Evolutionary conservation across 2,329 filamentous ascomycete species (phyloP).

Genomic region (Exophiala sideris): DNA sequence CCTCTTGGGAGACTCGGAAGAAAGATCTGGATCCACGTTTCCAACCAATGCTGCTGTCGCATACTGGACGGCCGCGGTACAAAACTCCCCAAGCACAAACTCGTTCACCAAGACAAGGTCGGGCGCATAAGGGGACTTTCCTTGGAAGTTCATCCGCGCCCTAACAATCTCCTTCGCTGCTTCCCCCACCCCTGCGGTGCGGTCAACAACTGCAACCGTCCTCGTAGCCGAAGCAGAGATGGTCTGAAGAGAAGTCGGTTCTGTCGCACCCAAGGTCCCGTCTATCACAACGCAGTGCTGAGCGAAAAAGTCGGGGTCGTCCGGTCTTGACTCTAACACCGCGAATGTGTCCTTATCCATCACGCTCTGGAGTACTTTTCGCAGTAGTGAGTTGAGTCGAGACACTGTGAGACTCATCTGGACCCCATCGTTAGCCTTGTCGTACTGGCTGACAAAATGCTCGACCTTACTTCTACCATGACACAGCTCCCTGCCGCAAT

Average conservation of each 20-base stretch:
- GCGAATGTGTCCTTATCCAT: background rate
- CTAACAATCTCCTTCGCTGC: conserved; percentile 54
- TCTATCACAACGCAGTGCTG: no score
- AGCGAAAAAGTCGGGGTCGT: no score
- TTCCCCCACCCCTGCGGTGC: conserved; percentile 53
- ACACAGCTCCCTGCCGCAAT: conserved; percentile 37
- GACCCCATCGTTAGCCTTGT: background rate
- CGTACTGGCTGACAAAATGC: background rate
- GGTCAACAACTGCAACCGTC: conserved; percentile 57
- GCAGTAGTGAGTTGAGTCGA: background rate
- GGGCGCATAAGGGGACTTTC: conserved; percentile 58
- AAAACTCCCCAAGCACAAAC: conserved; percentile 40
- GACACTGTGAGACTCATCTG: background rate
- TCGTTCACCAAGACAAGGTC: conserved; percentile 63
- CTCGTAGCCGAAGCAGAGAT: background rate
- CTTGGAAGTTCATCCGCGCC: conserved; percentile 55
- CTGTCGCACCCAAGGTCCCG: no score
- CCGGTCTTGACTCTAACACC: background rate
- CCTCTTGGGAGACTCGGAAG: no score
- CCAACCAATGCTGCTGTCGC: background rate
- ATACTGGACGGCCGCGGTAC: background rate
- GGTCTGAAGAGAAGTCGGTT: no score
- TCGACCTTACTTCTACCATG: conserved; percentile 30
- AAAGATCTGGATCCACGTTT: no score
- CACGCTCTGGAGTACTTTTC: background rate